These are phyloP conservation scores for Guadua angustifolia DNA, from an alignment of 176 grass and related monocot genomes.

Conservation along the genomic window DNA sequence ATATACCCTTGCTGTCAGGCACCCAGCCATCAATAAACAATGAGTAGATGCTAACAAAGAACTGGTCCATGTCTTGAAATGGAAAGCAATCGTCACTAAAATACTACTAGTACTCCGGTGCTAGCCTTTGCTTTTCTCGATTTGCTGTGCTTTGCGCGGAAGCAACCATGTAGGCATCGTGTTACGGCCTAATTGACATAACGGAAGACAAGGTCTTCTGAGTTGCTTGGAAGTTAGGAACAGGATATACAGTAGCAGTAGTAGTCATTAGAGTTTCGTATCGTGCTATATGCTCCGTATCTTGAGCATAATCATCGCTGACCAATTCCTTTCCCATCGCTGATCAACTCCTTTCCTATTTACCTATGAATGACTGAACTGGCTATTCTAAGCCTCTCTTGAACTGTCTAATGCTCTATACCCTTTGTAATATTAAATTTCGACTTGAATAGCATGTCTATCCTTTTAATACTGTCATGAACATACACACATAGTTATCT, in stretches of 20 bases:
- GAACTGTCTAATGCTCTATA: neutral
- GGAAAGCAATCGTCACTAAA: conserved; percentile 7
- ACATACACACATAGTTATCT: too few relatives aligned
- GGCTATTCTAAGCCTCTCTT: neutral
- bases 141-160: neutral
- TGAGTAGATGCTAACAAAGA: neutral
- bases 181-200: neutral
- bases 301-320: too few relatives aligned
- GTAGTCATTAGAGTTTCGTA: neutral
- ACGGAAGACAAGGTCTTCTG: neutral
- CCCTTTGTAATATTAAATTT: neutral
- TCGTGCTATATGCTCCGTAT: too few relatives aligned
- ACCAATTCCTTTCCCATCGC: too few relatives aligned
- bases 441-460: too few relatives aligned
- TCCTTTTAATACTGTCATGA: too few relatives aligned
- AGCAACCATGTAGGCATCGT: neutral
- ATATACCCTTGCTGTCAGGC: neutral
- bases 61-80: conserved; percentile 13
- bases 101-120: too few relatives aligned
- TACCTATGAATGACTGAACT: neutral
- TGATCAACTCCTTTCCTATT: neutral
- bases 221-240: neutral
- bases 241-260: neutral
- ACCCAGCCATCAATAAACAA: conserved; percentile 2
- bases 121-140: neutral